Conservation (phyloP, 2,329 filamentous ascomycete species). For the Beauveria caledonica region DNA sequence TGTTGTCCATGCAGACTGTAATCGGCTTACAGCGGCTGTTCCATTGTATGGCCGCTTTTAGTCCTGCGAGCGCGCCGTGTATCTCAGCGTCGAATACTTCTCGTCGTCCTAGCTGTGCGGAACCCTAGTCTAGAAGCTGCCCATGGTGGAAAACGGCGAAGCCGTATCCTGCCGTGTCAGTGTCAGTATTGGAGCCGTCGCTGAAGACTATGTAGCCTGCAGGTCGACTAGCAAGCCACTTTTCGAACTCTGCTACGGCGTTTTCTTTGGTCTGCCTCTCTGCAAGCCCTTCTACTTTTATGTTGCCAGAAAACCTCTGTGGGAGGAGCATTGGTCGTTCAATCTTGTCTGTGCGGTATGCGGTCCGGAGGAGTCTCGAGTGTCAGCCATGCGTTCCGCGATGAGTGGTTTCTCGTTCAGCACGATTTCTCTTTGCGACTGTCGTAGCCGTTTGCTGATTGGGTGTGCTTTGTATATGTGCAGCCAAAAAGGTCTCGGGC, state of each 20-base stretch:
- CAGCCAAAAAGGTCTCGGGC: no score
- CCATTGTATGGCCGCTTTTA: background rate
- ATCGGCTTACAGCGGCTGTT: background rate
- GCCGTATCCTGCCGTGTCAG: background rate
- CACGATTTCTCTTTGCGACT: slow-evolving; percentile 1
- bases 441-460: background rate
- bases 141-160: background rate
- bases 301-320: slow-evolving; percentile 1
- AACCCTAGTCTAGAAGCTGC: background rate
- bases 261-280: background rate
- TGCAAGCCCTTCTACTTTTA: background rate
- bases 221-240: background rate
- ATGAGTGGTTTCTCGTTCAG: slow-evolving; percentile 4
- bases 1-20: background rate
- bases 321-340: background rate
- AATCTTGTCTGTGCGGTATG: background rate
- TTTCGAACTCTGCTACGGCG: background rate
- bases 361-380: background rate
- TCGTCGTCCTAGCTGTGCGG: background rate
- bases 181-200: background rate
- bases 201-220: background rate
- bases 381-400: background rate
- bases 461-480: slow-evolving; percentile 2
- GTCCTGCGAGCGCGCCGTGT: background rate
- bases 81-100: background rate